Evolutionary conservation across 2,329 filamentous ascomycete genomes (phyloP).

Genomic region (Tympanopsis confertula): DNA sequence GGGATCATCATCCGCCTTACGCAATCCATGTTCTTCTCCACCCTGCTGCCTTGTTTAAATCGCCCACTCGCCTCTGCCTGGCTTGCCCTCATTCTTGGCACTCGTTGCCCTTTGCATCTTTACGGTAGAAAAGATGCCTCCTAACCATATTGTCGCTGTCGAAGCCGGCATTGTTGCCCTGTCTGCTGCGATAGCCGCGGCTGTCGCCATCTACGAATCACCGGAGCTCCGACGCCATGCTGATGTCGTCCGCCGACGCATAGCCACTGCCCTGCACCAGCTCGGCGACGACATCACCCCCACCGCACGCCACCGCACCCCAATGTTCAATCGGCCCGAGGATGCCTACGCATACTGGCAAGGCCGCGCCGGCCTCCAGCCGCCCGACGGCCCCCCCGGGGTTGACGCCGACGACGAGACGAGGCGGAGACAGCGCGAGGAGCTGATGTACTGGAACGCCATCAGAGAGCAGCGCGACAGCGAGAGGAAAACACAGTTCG

Average conservation of each 20-base stretch:
- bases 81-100: background rate
- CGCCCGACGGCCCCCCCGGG: slow-evolving; percentile 26
- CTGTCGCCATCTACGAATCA: slow-evolving; percentile 51
- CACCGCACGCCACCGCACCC: slow-evolving; percentile 27
- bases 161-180: slow-evolving; percentile 48
- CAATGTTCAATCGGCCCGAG: slow-evolving; percentile 53
- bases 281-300: slow-evolving; percentile 45
- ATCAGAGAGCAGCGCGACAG: slow-evolving; percentile 34
- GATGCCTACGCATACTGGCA: slow-evolving; percentile 52
- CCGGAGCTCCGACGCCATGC: slow-evolving; percentile 51
- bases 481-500: slow-evolving; percentile 11
- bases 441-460: slow-evolving; percentile 55
- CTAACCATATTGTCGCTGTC: slow-evolving; percentile 40
- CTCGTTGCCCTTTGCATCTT: background rate
- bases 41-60: background rate
- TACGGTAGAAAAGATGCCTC: slow-evolving; percentile 12
- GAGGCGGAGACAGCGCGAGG: slow-evolving; percentile 47
- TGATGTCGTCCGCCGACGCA: slow-evolving; percentile 47
- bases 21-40: too few relatives aligned
- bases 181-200: slow-evolving; percentile 42
- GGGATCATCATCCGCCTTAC: too few relatives aligned
- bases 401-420: slow-evolving; percentile 53
- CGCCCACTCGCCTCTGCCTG: background rate
- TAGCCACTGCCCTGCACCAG: slow-evolving; percentile 46
- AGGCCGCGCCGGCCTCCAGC: slow-evolving; percentile 31